Percentiles rank a stretch among this genome's conserved stretches.
These are phyloP conservation scores for Panellus pusillus DNA, from an alignment of 768 basidiomycete species.

Conservation along the genomic window DNA sequence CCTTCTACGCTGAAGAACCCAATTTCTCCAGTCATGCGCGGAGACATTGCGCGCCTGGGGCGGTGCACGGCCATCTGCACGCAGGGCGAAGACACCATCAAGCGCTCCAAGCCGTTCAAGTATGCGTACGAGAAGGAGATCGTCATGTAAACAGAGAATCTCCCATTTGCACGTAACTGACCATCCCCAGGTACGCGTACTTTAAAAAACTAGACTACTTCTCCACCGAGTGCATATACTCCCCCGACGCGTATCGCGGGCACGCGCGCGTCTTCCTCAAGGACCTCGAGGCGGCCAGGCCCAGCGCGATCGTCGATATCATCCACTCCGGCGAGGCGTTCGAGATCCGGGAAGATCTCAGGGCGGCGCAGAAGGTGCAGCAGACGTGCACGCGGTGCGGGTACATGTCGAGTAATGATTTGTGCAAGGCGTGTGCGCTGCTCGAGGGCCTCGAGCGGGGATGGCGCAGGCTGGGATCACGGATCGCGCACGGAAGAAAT, in stretches of 20 bases:
- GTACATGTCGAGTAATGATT: constrained; percentile 93
- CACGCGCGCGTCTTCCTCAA: constrained; percentile 94
- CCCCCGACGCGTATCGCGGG: constrained; percentile 96
- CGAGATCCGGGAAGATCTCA: constrained; percentile 83
- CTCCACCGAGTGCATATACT: constrained; percentile 99
- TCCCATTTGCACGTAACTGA: neutral
- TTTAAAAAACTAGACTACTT: constrained; percentile 99
- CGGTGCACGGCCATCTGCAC: constrained; percentile 95
- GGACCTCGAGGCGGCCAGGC: constrained; percentile 90
- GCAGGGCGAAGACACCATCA: constrained; percentile 94
- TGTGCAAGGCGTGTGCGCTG: constrained; percentile 93
- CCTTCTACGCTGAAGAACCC: neutral
- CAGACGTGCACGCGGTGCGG: constrained; percentile 91
- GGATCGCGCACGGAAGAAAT: constrained; percentile 63
- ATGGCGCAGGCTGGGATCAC: constrained; percentile 64
- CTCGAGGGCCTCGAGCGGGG: constrained; percentile 90
- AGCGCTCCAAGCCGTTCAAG: constrained; percentile 98
- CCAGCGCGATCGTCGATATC: constrained; percentile 96
- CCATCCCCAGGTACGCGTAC: constrained; percentile 82
- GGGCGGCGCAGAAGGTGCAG: constrained; percentile 77
- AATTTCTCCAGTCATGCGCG: constrained; percentile 82
- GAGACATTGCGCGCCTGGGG: constrained; percentile 92
- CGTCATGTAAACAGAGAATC: constrained; percentile 85
- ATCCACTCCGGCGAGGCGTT: constrained; percentile 96
- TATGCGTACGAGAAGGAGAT: constrained; percentile 99